phyloP scores from a whole-genome alignment of 2,329 filamentous ascomycete species.

The Neonectria sp. region DNA sequence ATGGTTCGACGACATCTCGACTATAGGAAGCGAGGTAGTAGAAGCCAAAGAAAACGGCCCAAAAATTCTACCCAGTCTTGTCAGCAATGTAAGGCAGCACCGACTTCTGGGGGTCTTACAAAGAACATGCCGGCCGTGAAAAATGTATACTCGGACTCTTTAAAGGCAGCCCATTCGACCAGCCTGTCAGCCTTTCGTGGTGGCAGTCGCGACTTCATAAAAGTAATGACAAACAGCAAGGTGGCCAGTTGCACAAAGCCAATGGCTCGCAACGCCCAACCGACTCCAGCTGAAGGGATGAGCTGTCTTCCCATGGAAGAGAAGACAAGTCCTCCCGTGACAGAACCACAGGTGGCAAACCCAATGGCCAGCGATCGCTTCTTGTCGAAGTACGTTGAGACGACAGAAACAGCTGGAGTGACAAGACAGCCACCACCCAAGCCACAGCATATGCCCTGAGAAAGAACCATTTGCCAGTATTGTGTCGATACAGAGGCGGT shows the following conservation, averaged over 20 bases:
- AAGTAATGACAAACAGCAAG: neutral
- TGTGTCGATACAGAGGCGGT: conserved; percentile 3
- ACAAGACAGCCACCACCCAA: conserved; percentile 7
- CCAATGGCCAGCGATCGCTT: conserved; percentile 13
- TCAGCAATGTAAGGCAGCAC: neutral
- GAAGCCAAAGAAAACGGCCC: conserved; percentile 17
- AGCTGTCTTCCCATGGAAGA: conserved; percentile 14
- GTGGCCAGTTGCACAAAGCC: conserved; percentile 5
- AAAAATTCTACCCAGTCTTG: conserved; percentile 10
- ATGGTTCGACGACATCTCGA: neutral
- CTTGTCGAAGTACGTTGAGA: conserved; percentile 15
- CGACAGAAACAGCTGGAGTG: conserved; percentile 9
- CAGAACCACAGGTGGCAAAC: conserved; percentile 5
- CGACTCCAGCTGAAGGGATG: conserved; percentile 3
- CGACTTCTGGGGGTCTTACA: neutral
- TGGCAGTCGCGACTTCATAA: conserved; percentile 9
- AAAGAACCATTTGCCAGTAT: conserved; percentile 17
- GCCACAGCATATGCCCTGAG: conserved; percentile 12
- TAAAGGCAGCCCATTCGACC: conserved; percentile 21
- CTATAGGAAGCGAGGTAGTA: conserved; percentile 16
- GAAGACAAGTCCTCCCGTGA: conserved; percentile 10
- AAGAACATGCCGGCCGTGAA: conserved; percentile 14
- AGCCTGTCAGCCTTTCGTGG: conserved; percentile 9
- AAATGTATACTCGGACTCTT: conserved; percentile 11
- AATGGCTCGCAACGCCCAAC: conserved; percentile 3